Conservation (phyloP, 139 green algal species). For the Coelastrella sp. region DNA sequence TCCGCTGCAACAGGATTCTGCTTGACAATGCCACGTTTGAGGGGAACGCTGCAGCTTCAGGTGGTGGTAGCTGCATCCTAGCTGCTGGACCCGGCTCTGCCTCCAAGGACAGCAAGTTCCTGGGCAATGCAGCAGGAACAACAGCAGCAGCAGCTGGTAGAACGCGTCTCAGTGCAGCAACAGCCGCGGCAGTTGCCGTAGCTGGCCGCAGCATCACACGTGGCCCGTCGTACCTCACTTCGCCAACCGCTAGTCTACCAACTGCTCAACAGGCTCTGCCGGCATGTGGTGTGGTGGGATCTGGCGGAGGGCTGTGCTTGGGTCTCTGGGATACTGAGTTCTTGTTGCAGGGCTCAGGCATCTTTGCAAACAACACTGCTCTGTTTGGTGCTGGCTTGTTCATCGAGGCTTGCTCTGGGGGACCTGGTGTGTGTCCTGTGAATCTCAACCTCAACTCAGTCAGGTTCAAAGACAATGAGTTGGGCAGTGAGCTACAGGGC, state of each 20-base stretch:
- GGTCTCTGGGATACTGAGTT: constrained; percentile 19
- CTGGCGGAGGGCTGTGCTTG: constrained; percentile 26
- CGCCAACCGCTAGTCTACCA: not conserved
- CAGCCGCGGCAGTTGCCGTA: not conserved
- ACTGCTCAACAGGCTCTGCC: constrained; percentile 32
- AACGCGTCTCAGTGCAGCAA: not conserved
- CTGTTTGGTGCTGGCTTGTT: constrained; percentile 34
- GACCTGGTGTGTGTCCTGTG: not conserved
- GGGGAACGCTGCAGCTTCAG: constrained; percentile 18
- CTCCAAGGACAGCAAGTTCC: not conserved
- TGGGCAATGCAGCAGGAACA: not conserved
- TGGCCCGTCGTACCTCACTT: too few relatives aligned
- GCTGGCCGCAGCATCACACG: not conserved
- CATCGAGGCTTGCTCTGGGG: constrained; percentile 1
- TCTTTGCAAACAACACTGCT: constrained; percentile 8
- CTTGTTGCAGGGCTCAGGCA: not conserved
- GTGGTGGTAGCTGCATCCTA: constrained; percentile 7
- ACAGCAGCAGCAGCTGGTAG: not conserved
- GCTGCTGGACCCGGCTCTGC: not conserved
- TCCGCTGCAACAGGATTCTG: not conserved
- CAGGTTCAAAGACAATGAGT: not conserved
- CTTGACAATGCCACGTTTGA: not conserved
- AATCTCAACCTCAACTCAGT: not conserved
- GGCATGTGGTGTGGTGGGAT: constrained; percentile 19
- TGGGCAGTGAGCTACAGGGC: not conserved